Evolutionary conservation across 148 eudicot genomes (phyloP), one percentile per base, ranked within the genome.

Genomic region (Cornus kousa): DNA sequence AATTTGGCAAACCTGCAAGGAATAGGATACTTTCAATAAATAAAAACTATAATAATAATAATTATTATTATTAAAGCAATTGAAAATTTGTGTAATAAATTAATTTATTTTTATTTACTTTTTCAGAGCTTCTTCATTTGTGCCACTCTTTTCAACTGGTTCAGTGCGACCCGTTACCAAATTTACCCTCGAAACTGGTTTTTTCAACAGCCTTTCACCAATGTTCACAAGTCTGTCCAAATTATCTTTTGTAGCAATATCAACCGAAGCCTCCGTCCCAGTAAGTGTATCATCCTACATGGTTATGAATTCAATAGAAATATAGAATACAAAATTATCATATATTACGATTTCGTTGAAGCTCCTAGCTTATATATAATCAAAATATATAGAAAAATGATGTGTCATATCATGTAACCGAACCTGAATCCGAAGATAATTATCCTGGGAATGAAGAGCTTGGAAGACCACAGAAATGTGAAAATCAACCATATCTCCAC

Each of bases 191-290:
- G 89, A 73, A 64, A 80, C 83, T 10, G 86, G 90, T 79, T 85
- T 83, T 31, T 86, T 78, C 24, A 92, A 71, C 66, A 90, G 67
- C 0, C 48, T 77, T 57, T 86, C 80, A 1, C 86, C 96, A 10
- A 83, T 85, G 70, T 82, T 67, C 9, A 83, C 91, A 5, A 90
- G 87, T 16, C 79, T 75, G 32, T 79, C 72, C 83, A 91, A 64
- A 64, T 87, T 91, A 50, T 88, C 82, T 48, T 82, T 65, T 5
- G 93, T 89, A 24, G 89, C 19, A 20, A 82, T 74, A 77, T 91
- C 95, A 0, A 79, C 74, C 3, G 91, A 83, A 5, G 87, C 53
- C 5, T 71, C 71, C 7, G 66, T 59, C n/a, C 89, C 93, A 0
- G 76, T 79, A 40, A 89, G 82, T 11, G 83, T 82, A 39, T 88